phyloP scores from a whole-genome alignment of 164 flowering plant genomes.

The Vitis cinerea region DNA sequence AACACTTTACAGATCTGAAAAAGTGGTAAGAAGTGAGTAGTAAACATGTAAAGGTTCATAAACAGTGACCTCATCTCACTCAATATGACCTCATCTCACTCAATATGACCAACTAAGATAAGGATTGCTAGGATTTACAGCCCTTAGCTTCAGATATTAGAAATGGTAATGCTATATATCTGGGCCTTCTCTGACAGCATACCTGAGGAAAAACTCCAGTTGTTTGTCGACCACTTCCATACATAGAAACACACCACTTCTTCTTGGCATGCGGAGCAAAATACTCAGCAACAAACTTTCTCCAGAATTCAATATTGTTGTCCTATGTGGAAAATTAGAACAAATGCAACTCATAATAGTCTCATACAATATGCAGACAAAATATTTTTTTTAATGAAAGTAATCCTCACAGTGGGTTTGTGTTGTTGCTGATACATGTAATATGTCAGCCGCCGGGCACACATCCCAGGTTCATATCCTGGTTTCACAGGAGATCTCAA shows the following conservation, averaged over 20 bases:
- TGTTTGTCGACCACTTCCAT: slow-evolving; percentile 94
- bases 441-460: slow-evolving; percentile 84
- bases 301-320: slow-evolving; percentile 96
- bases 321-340: slow-evolving; percentile 48
- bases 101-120: slow-evolving; percentile 3
- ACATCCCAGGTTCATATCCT: slow-evolving; percentile 83
- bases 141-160: no score
- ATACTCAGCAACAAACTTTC: slow-evolving; percentile 91
- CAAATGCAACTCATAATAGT: slow-evolving; percentile 7
- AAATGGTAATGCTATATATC: not conserved
- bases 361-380: not conserved
- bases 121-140: not conserved
- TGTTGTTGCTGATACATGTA: slow-evolving; percentile 93
- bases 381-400: not conserved
- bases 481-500: slow-evolving; percentile 64
- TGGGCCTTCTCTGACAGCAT: slow-evolving; percentile 17
- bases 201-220: slow-evolving; percentile 99
- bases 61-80: not conserved
- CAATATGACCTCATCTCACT: not conserved
- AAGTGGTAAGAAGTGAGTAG: no score
- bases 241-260: slow-evolving; percentile 98
- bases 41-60: not conserved
- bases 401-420: slow-evolving; percentile 71
- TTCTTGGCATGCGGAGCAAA: slow-evolving; percentile 97
- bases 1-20: no score